Evolutionary conservation across 106 monocot species (phyloP), one percentile per base, ranked within the genome.

Genomic region (Phalaenopsis aphrodite): DNA sequence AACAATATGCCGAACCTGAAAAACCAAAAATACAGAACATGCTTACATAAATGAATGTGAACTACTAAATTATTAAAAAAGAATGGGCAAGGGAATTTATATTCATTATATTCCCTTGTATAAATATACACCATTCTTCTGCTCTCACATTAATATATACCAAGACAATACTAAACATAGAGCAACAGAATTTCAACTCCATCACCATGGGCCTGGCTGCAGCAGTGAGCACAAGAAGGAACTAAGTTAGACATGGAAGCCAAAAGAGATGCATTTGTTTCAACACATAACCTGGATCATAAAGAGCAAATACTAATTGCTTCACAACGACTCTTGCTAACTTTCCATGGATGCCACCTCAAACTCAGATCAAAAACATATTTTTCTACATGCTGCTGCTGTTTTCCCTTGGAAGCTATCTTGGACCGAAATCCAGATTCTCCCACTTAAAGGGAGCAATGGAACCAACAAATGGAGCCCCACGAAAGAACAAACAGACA

Each of bases 401-500:
- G 1, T 71, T 41, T 71, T 11, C 39, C 41, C 71, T 14, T 75
- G 46, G 8, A 56, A 45, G 43, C 66, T 89, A 93, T 56, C 46
- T 85, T 3, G 91, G 83, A 41, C 95, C 95, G 42, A 77, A 86
- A 19, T 89, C 87, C 56, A 95, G 76, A 55, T 85, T 93, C 81
- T 88, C 87, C 95, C 95, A 95, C 52, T 84, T 89, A 82, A 95
- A 93, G 23, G 90, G 87, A 19, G 77, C 82, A 41, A 89, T 74
- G 47, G 43, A 81, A 41, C 89, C 86, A 49, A 89, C 75, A 56
- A 83, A 75, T 11, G 93, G 90, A 2, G 83, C 55, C 9, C 89
- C 95, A 23, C 92, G 79, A 55, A 91, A 76, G 67, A 93, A 91
- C n/a, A 95, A 37, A 37, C 95, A 89, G 38, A 95, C 93, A 75